Base-by-base conservation (phyloP, 441 rosid genomes). In the Gossypium aridum region DNA sequence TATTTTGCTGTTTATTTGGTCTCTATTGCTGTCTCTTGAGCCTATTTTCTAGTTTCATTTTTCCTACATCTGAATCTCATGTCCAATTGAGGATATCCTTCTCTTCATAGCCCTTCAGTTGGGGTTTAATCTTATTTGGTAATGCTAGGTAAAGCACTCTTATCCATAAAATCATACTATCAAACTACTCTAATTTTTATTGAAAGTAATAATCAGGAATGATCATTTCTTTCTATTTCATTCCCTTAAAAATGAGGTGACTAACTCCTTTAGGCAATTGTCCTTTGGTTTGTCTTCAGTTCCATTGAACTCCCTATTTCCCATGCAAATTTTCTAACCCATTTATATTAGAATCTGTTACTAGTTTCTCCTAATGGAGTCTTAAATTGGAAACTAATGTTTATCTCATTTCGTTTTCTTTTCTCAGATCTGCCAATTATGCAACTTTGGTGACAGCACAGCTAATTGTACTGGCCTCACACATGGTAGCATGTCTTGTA, bases 381-480 rank as follows among this genome's bases (percentile, higher is more conserved):
- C 37, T 65, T 65, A 19, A 19, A 51, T 23, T 69, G n/a, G 53
- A 20, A 78, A 39, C 10, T 56, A 20, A 19, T 37, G 56, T 78
- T 80, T 28, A 77, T 55, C 25, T 13, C 9, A 75, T 72, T 54
- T 78, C 66, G 68, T 77, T 10, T 76, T 37, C 76, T 45, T 79
- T 63, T 43, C 81, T 70, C 89, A 96, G 98, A 82, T 86, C 98
- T 14, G 88, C 90, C 82, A 96, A 90, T 85, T 93, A 96, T 86
- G 91, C 98, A 70, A 84, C 94, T 76, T 79, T 86, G 88, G 96
- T 91, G 76, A 88, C 98, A 62, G 85, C 94, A 57, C 94, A 92
- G 75, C 90, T 96, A 61, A 89, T 90, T 77, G 80, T 90, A 76
- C 84, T 96, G 84, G 96, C 98, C 76, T 91, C 93, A 1, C 99